These are phyloP conservation scores for Pichia thaimueangensis DNA, from an alignment of 805 yeast species.

Conservation along the genomic window DNA sequence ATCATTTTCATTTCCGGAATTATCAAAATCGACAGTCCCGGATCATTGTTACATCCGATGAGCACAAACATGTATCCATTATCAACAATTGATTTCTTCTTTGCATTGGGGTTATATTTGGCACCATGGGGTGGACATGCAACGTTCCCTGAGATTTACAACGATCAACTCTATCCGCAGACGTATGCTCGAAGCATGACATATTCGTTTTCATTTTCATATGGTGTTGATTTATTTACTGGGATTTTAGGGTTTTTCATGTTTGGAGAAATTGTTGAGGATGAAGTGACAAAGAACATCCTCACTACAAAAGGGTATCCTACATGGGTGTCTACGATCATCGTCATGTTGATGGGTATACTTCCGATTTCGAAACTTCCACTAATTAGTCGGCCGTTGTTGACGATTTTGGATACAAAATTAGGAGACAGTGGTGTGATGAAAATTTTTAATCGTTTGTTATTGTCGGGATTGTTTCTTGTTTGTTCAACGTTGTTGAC, in stretches of 20 bases:
- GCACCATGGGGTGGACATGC: conserved; percentile 88
- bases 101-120: conserved; percentile 61
- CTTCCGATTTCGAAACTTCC: conserved; percentile 85
- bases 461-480: conserved; percentile 54
- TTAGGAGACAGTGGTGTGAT: conserved; percentile 1
- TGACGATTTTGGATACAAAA: conserved; percentile 52
- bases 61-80: conserved; percentile 64
- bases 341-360: conserved; percentile 68
- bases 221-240: conserved; percentile 53
- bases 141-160: conserved; percentile 64
- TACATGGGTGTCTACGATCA: conserved; percentile 37
- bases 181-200: conserved; percentile 48
- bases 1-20: conserved; percentile 60
- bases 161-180: conserved; percentile 65
- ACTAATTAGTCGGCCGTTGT: conserved; percentile 73
- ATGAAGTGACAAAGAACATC: conserved; percentile 47
- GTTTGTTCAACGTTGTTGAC: conserved; percentile 60
- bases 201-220: conserved; percentile 55
- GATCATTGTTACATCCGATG: conserved; percentile 62
- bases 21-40: conserved; percentile 55
- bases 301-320: conserved; percentile 43
- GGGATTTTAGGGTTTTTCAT: conserved; percentile 60
- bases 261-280: conserved; percentile 46
- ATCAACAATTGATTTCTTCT: conserved; percentile 42
- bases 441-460: conserved; percentile 28